Evolutionary conservation across 257 asterid genomes (phyloP).

Genomic region (Forsythia viridissima): DNA sequence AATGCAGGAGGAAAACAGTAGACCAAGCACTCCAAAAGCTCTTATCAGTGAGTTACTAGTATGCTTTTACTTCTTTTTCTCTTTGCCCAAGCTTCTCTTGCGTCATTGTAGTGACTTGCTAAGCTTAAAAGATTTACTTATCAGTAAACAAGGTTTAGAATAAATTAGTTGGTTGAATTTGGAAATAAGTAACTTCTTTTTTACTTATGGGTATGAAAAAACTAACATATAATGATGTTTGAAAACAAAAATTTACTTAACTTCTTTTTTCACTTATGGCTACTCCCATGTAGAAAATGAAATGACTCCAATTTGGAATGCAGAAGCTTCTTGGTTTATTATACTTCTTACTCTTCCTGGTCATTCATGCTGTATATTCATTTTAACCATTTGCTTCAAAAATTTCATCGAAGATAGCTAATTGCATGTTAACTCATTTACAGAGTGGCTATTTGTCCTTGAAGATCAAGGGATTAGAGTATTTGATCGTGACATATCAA

Average conservation of each 20-base stretch:
- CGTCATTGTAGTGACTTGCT: background rate
- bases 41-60: constrained; percentile 65
- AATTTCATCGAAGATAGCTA: constrained; percentile 9
- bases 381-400: background rate
- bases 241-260: too few relatives aligned
- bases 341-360: background rate
- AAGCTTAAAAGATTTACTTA: background rate
- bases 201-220: background rate
- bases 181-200: background rate
- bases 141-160: too few relatives aligned
- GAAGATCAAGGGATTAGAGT: constrained; percentile 47
- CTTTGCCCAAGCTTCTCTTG: constrained; percentile 12
- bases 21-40: constrained; percentile 54
- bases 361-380: background rate
- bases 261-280: too few relatives aligned
- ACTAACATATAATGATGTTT: too few relatives aligned
- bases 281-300: background rate
- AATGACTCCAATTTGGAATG: background rate
- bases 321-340: background rate
- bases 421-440: constrained; percentile 20
- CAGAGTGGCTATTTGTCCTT: constrained; percentile 61
- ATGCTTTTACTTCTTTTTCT: constrained; percentile 6
- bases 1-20: constrained; percentile 22
- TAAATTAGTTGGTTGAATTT: background rate
- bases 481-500: constrained; percentile 36